Conservation (phyloP, 768 basidiomycete genomes). For the Suillus luteus region DNA sequence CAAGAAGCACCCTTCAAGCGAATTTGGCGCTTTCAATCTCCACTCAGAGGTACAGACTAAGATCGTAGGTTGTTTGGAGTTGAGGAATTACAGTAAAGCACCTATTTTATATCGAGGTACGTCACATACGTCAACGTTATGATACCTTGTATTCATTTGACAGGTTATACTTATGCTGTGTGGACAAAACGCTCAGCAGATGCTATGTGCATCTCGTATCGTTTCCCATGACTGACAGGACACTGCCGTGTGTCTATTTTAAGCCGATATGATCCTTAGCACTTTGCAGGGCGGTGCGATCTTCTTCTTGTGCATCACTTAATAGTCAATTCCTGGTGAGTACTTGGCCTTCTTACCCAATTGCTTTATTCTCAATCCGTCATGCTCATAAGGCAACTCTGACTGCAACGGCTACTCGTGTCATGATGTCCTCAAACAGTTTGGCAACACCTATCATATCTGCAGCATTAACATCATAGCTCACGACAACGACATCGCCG, state of each 20-base stretch:
- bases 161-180: not conserved
- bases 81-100: not conserved
- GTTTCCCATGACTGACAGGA: not conserved
- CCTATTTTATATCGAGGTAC: not conserved
- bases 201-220: not conserved
- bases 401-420: not conserved
- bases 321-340: not conserved
- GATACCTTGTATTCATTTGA: constrained; percentile 1
- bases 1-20: not conserved
- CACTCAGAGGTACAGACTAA: not conserved
- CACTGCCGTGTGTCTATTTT: not conserved
- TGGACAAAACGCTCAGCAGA: not conserved
- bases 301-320: not conserved
- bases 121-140: not conserved
- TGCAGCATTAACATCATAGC: not conserved
- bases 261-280: not conserved
- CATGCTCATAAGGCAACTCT: not conserved
- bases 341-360: not conserved
- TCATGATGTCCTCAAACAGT: not conserved
- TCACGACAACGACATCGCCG: not conserved
- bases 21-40: not conserved
- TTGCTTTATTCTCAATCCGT: not conserved
- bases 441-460: too few species aligned
- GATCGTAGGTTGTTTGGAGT: not conserved
- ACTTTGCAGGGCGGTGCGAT: not conserved